These are phyloP conservation scores for Datisca glomerata DNA, from an alignment of 306 rosid genomes.

Conservation along the genomic window DNA sequence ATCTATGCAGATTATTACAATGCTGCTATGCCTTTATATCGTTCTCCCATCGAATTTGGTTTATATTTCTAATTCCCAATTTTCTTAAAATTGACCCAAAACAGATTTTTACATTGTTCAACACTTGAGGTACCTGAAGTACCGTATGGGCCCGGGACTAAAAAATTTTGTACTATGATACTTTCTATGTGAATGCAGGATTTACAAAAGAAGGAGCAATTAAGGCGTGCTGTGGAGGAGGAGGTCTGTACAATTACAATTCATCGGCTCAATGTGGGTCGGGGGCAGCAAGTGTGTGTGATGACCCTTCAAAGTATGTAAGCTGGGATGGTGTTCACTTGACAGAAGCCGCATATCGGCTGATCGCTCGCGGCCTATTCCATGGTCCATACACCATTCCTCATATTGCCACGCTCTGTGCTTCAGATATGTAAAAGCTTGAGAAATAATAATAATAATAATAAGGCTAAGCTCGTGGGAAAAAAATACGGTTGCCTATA, in stretches of 20 bases:
- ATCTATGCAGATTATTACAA: conserved; percentile 39
- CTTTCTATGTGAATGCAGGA: conserved; percentile 17
- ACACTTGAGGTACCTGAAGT: too few species aligned
- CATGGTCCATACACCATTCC: conserved; percentile 19
- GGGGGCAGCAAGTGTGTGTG: conserved; percentile 14
- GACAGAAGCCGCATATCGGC: conserved; percentile 11
- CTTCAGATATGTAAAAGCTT: too few species aligned
- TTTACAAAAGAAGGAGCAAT: conserved; percentile 11
- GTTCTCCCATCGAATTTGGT: conserved; percentile 30
- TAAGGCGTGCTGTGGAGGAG: conserved; percentile 21
- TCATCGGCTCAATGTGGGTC: conserved; percentile 6
- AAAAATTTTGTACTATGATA: too few species aligned
- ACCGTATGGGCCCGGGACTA: too few species aligned
- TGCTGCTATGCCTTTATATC: conserved; percentile 20
- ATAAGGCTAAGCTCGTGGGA: too few species aligned
- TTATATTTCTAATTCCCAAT: not conserved
- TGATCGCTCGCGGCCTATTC: conserved; percentile 13
- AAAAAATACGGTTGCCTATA: too few species aligned
- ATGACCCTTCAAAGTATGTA: conserved; percentile 30
- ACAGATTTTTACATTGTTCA: too few species aligned
- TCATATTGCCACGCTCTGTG: conserved; percentile 1
- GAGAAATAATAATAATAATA: too few species aligned
- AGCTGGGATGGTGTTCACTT: conserved; percentile 33
- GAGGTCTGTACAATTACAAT: conserved; percentile 21
- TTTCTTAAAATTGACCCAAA: too few species aligned